Base-by-base conservation (phyloP, 805 yeast species). In the Tetrapisispora pingtungensis region DNA sequence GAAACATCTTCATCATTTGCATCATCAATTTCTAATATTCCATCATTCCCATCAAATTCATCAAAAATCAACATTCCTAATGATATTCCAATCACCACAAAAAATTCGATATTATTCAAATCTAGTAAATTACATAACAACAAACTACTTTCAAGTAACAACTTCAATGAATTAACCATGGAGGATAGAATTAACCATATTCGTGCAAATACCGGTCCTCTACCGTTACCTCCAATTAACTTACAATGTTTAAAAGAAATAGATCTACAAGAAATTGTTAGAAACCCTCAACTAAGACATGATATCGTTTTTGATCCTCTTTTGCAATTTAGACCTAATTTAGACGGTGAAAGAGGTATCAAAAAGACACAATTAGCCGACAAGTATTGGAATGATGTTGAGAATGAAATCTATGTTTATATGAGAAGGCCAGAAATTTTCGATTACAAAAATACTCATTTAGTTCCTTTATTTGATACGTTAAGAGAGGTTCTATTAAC, bases 291-390 rank as follows among this genome's bases (percentile, higher is more conserved):
- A 61, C 69, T 89, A 45, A 75, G 97, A 50, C 97, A 89, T 63
- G 97, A 90, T 61, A 85, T 90, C 43, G 72, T 87, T 13, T 89
- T 89, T 59, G 96, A 89, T 66, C 94, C 96, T 15, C 85, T 84
- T 57, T 70, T 89, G 47, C 96, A 88, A 67, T 86, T 89, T 63
- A 75, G 97, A 60, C 95, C 95, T 26, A 85, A 86, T 57, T 68
- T 88, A 52, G 96, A 85, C 61, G 95, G 95, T 42, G 97, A 89
- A 65, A 70, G 96, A 42, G 95, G 95, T 24, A 73, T 79, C 47
- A 73, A 88, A 44, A 86, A 88, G 72, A 81, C 78, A 64, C 63
- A 73, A 46, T 71, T 81, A 36, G 81, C 87, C 40, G 95, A 86
- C 58, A 79, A 75, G 55, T 89, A 88, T 66, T 88, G 96, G 96